Evolutionary conservation across 164 flowering plant genomes (phyloP).

Genomic region (Vitis labrusca): DNA sequence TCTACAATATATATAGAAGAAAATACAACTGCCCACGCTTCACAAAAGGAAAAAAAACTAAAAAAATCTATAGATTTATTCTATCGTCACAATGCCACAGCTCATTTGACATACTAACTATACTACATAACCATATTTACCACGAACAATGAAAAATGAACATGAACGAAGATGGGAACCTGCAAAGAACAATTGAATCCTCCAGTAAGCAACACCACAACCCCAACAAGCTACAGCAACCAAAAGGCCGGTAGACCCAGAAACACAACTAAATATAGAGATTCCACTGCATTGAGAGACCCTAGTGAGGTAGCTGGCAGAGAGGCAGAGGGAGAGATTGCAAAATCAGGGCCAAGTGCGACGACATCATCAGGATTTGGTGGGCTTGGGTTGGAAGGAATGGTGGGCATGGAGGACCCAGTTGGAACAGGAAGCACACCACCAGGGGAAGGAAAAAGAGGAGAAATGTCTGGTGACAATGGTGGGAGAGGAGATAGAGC

Average conservation of each 20-base stretch:
- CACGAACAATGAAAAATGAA: no score
- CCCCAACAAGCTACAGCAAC: conserved; percentile 10
- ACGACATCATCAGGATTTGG: conserved; percentile 45
- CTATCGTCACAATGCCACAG: no score
- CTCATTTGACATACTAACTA: no score
- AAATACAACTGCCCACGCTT: no score
- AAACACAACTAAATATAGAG: conserved; percentile 7
- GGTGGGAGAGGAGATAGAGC: conserved; percentile 27
- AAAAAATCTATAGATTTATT: no score
- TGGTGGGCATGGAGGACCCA: conserved; percentile 34
- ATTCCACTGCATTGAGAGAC: conserved; percentile 3
- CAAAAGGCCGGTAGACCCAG: conserved; percentile 8
- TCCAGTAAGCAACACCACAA: not conserved
- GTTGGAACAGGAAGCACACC: conserved; percentile 29
- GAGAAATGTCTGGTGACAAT: conserved; percentile 55
- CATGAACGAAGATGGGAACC: no score
- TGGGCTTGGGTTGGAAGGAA: conserved; percentile 54
- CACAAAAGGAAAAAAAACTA: no score
- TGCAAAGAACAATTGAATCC: not conserved
- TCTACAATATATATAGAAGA: no score
- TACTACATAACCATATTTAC: no score
- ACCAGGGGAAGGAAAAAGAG: conserved; percentile 50
- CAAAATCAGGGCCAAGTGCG: conserved; percentile 32
- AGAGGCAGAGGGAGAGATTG: conserved; percentile 35
- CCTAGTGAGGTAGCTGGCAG: conserved; percentile 23